A percentile compares a stretch with the other conserved stretches of the same genome.
phyloP scores from a whole-genome alignment of 352 stramenopile genomes.

The Phytopythium kandeliae region DNA sequence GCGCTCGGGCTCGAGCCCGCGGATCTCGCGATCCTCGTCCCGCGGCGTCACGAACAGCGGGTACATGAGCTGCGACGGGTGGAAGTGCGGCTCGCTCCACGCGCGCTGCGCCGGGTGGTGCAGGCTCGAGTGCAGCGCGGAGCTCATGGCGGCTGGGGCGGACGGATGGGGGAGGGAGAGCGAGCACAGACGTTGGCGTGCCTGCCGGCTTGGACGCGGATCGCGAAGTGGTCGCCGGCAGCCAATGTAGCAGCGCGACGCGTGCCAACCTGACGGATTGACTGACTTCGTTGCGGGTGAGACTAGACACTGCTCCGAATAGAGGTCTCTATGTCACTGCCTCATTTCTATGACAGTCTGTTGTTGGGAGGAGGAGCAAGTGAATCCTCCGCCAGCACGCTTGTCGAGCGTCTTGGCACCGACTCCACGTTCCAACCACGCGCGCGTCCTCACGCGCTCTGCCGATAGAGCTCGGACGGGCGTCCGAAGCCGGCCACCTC shows the following conservation, averaged over 20 bases:
- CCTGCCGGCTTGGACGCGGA: not conserved
- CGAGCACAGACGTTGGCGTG: not conserved
- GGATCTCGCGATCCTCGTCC: conserved; percentile 62
- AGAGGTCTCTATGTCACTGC: too few species aligned
- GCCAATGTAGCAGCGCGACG: not conserved
- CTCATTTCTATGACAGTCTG: too few species aligned
- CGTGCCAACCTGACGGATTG: too few species aligned
- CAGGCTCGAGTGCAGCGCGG: conserved; percentile 68
- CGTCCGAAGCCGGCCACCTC: too few species aligned
- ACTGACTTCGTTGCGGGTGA: too few species aligned
- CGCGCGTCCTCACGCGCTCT: too few species aligned
- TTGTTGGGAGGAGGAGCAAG: too few species aligned
- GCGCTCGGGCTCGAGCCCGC: conserved; percentile 76
- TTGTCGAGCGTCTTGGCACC: too few species aligned
- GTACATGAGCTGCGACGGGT: conserved; percentile 88
- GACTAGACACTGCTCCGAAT: too few species aligned
- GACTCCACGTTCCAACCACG: too few species aligned
- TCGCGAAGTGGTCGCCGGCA: not conserved
- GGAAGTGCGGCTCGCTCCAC: conserved; percentile 85
- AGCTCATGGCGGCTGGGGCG: conserved; percentile 3
- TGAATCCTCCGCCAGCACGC: too few species aligned
- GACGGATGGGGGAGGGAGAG: not conserved
- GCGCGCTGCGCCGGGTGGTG: conserved; percentile 75
- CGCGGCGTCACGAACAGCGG: conserved; percentile 85
- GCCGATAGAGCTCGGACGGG: too few species aligned